Conservation (phyloP, 805 yeast genomes). For the Metschnikowia arizonensis region DNA sequence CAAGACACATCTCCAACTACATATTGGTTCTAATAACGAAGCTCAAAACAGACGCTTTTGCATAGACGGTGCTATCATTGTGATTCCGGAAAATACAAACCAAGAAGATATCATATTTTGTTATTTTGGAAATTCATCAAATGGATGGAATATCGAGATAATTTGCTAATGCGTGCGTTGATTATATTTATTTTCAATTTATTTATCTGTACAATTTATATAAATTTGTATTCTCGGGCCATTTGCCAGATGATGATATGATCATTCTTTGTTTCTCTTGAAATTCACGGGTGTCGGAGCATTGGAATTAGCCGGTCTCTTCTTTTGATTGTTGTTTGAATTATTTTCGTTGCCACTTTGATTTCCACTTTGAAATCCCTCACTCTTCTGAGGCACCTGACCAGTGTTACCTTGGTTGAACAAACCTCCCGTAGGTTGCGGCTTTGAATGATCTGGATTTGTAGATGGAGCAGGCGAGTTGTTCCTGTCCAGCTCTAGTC, state of each 20-base stretch:
- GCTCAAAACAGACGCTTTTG: slow-evolving; percentile 50
- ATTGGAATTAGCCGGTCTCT: slow-evolving; percentile 1
- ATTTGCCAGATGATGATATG: background rate
- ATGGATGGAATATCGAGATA: slow-evolving; percentile 10
- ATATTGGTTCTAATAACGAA: slow-evolving; percentile 11
- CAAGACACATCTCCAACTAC: slow-evolving; percentile 23
- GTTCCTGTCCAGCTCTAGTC: slow-evolving; percentile 31
- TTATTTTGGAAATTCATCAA: slow-evolving; percentile 9
- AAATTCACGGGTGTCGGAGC: slow-evolving; percentile 5
- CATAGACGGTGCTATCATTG: slow-evolving; percentile 57
- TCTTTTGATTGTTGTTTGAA: background rate
- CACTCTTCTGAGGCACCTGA: slow-evolving; percentile 4
- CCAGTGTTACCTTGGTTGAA: background rate
- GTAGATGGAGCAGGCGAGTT: background rate
- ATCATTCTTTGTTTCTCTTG: slow-evolving; percentile 5
- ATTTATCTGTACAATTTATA: background rate
- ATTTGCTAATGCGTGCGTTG: background rate
- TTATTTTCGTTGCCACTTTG: background rate
- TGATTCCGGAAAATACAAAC: slow-evolving; percentile 20
- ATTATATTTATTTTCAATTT: background rate
- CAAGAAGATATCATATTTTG: slow-evolving; percentile 2
- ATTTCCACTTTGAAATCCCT: slow-evolving; percentile 1
- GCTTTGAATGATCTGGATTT: background rate
- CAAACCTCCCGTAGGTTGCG: background rate
- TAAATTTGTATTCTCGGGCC: background rate